Evolutionary conservation across 352 stramenopile genomes (phyloP).

Genomic region (Pythium aristosporum): DNA sequence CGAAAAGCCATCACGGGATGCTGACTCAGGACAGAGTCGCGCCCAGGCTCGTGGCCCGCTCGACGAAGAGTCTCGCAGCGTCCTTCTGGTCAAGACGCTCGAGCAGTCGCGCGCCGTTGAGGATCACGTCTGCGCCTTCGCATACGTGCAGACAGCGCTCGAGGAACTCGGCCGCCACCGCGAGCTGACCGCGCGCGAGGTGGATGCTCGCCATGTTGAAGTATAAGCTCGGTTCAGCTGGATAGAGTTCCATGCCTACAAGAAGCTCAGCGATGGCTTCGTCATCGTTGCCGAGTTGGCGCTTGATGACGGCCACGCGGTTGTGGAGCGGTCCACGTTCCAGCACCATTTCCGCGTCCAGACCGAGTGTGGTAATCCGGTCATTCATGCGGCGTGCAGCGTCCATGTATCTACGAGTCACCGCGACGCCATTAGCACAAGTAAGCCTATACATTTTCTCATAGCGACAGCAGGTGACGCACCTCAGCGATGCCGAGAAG

Average conservation of each 20-base stretch:
- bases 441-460: too few relatives aligned
- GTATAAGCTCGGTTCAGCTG: conserved; percentile 40
- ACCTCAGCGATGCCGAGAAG: conserved; percentile 4
- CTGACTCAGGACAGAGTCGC: background rate
- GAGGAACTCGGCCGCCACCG: conserved; percentile 20
- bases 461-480: background rate
- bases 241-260: conserved; percentile 35
- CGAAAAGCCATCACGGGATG: background rate
- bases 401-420: conserved; percentile 13
- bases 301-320: conserved; percentile 39
- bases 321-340: conserved; percentile 35
- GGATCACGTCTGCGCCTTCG: background rate
- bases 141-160: conserved; percentile 19
- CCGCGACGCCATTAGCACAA: background rate
- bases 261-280: conserved; percentile 35
- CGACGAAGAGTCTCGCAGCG: conserved; percentile 27
- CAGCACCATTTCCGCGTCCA: conserved; percentile 17
- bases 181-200: conserved; percentile 19
- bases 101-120: conserved; percentile 4
- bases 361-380: background rate
- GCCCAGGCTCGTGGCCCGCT: conserved; percentile 13
- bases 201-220: conserved; percentile 50
- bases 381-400: conserved; percentile 11
- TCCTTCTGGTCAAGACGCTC: conserved; percentile 7
- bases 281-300: conserved; percentile 28